Evolutionary conservation across 495 filamentous ascomycete genomes (phyloP), one percentile per base, ranked within the genome.

Genomic region (Ascobolus immersus): DNA sequence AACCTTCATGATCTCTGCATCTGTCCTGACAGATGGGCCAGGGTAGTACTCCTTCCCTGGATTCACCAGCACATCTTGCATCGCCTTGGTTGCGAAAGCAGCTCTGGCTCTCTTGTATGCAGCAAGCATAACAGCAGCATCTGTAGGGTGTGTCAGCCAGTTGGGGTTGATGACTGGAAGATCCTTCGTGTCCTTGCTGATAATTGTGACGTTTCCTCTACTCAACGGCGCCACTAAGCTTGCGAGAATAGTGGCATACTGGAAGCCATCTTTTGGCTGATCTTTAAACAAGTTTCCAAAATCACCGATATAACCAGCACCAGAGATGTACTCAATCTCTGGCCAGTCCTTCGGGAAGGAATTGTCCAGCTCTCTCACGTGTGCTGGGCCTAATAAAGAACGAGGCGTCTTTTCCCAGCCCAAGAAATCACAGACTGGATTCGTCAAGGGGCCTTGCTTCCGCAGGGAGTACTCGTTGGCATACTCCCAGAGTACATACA

Each of bases 191-290:
- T 57, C 42, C 7, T 52, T 35, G 0, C 53, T 60, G 3, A 41
- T 36, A 34, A 75, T 57, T 1, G 56, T 63, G 4, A 75, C 55
- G 33, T 52, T 67, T 21, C 70, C 69, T 0, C 65, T 54, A 0
- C 62, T 67, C 1, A 55, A 39, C 0, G 67, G 63, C 0, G 65
- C 48, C 0, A 56, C 36, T 1, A 73, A 47, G 0, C 51, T 53
- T 0, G 39, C 51, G 4, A 50, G 17, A 5, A 70, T 46, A 2
- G 52, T 41, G 9, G 52, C 56, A 40, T 67, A 67, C 4, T 65
- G 53, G 7, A 47, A 50, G 2, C 56, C 57, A 29, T 55, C 52
- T 4, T 33, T 21, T 0, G 60, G 58, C 11, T 38, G 47, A 0
- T 30, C 39, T 13, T 25, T 1, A 12, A 22, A 12, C 14, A 20